A percentile compares a stretch with the other conserved stretches of the same genome.
phyloP scores from a whole-genome alignment of 108 stramenopile genomes.

The Licmophora abbreviata region DNA sequence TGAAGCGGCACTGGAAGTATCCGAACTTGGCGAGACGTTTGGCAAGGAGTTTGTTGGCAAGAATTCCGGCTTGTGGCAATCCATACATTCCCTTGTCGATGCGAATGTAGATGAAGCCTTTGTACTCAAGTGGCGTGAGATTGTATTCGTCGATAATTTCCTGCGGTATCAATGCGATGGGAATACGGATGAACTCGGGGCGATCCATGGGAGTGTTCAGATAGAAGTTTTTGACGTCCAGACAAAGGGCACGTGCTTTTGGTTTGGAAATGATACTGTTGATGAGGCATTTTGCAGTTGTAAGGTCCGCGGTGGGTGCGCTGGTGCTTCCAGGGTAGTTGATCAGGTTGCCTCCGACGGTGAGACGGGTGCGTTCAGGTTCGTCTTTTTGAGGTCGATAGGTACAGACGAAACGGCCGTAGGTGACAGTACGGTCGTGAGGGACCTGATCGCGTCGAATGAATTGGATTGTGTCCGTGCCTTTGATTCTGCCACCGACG shows the following conservation, averaged over 20 bases:
- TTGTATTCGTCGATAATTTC: conserved; percentile 34
- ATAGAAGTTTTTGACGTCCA: conserved; percentile 37
- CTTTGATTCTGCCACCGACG: background rate
- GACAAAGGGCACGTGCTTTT: conserved; percentile 12
- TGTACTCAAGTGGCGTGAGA: background rate
- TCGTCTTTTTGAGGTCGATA: conserved; percentile 21
- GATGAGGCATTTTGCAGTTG: conserved; percentile 31
- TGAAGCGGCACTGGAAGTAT: conserved; percentile 9
- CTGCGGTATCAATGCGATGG: conserved; percentile 13
- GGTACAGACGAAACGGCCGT: conserved; percentile 18
- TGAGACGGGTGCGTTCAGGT: conserved; percentile 17
- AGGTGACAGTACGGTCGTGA: conserved; percentile 12
- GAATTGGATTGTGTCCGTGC: conserved; percentile 18
- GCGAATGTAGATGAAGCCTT: conserved; percentile 19
- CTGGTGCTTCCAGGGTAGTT: conserved; percentile 17
- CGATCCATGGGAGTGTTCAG: conserved; percentile 20
- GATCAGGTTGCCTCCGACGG: conserved; percentile 26
- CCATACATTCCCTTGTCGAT: conserved; percentile 33
- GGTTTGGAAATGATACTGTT: conserved; percentile 36
- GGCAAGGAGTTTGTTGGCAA: conserved; percentile 31
- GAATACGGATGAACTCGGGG: conserved; percentile 34
- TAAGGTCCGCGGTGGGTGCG: conserved; percentile 28
- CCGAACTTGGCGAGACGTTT: conserved; percentile 11
- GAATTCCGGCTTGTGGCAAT: conserved; percentile 29
- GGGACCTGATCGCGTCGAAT: conserved; percentile 22